Conservation (phyloP, 768 basidiomycete species). For the Coprinopsis strossmayeri region DNA sequence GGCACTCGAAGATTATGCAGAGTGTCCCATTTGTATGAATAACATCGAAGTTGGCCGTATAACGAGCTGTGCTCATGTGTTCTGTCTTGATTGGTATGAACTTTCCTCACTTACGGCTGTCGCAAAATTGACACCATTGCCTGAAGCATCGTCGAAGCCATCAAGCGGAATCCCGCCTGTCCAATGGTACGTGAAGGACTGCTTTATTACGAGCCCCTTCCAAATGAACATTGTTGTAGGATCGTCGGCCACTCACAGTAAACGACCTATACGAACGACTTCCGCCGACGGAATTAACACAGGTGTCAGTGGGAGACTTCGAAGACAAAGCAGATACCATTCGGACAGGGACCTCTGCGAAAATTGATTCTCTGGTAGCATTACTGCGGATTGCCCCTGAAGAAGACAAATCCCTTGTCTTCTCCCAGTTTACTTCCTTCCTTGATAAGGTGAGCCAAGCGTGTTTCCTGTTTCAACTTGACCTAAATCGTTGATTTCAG, state of each 20-base stretch:
- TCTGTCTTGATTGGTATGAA: constrained; percentile 63
- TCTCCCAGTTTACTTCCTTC: constrained; percentile 86
- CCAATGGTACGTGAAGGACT: constrained; percentile 53
- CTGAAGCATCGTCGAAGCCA: constrained; percentile 60
- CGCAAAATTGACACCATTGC: neutral
- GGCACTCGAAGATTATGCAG: constrained; percentile 75
- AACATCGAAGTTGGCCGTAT: constrained; percentile 61
- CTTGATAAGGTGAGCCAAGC: constrained; percentile 68
- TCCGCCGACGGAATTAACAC: constrained; percentile 64
- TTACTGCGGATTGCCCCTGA: constrained; percentile 61
- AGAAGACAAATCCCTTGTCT: constrained; percentile 78
- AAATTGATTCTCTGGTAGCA: constrained; percentile 76
- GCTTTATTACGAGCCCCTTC: neutral
- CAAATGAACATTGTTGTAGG: constrained; percentile 33
- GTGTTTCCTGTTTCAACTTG: neutral
- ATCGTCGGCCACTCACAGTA: constrained; percentile 55
- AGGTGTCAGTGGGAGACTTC: constrained; percentile 38
- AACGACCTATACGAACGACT: constrained; percentile 56
- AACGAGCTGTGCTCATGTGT: constrained; percentile 66
- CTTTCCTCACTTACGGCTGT: neutral
- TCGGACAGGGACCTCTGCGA: constrained; percentile 63
- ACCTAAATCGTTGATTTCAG: constrained; percentile 24
- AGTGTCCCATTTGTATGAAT: constrained; percentile 73
- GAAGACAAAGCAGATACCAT: constrained; percentile 30
- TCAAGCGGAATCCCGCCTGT: constrained; percentile 67